A percentile compares a stretch with the other conserved stretches of the same genome.
Evolutionary conservation across 1,284 basidiomycete species (phyloP).

Genomic region (Xerocomus cyaneibrunnescens): DNA sequence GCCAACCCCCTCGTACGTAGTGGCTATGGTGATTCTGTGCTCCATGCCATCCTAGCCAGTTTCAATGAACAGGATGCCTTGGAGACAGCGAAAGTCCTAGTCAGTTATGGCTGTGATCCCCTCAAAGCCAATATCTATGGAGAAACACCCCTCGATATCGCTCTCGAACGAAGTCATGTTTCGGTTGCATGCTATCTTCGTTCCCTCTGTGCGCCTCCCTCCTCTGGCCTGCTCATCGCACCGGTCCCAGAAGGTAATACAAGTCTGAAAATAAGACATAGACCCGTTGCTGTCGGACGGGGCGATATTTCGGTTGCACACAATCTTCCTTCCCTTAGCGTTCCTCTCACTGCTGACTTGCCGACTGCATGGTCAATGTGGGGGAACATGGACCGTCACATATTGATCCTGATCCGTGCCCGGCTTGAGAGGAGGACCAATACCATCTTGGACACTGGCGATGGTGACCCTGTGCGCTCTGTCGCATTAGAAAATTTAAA

Average conservation of each 20-base stretch:
- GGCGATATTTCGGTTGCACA: neutral
- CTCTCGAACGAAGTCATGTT: neutral
- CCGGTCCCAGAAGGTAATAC: no score
- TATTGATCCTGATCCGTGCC: neutral
- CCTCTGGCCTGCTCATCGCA: neutral
- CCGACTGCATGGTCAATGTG: neutral
- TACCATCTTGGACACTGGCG: neutral
- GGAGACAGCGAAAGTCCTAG: neutral
- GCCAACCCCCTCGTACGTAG: neutral
- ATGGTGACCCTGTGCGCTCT: neutral
- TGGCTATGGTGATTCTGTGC: neutral
- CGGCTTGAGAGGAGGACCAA: neutral
- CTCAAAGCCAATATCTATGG: neutral
- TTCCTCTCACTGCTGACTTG: neutral
- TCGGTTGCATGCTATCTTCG: neutral
- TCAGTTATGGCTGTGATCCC: neutral
- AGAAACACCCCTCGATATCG: neutral
- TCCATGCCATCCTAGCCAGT: neutral
- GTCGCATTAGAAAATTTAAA: neutral
- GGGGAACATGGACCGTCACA: no score
- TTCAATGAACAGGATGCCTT: neutral
- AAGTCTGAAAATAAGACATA: no score
- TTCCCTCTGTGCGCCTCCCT: neutral
- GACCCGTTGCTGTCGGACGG: neutral
- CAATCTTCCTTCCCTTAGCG: neutral